These are phyloP conservation scores for Prunus salicina DNA, from an alignment of 306 rosid genomes.

Conservation along the genomic window DNA sequence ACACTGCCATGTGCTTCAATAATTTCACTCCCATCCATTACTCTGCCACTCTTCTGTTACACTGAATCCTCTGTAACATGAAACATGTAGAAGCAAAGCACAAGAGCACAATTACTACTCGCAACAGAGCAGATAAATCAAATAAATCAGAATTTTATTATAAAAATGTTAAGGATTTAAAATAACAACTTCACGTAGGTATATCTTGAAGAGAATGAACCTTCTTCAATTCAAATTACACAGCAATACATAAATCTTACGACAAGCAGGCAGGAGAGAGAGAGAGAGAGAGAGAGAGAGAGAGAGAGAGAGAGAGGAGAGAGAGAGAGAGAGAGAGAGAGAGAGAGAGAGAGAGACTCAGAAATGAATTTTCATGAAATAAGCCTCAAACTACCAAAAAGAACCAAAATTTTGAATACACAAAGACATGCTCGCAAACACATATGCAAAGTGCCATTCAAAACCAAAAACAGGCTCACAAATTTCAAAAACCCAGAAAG, in stretches of 20 bases:
- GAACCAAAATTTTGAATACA: neutral
- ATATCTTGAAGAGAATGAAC: too few relatives aligned
- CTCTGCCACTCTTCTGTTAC: slow-evolving; percentile 10
- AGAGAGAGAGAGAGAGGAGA: too few relatives aligned
- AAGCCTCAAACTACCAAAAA: neutral
- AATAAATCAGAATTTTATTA: neutral
- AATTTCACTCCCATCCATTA: slow-evolving; percentile 42
- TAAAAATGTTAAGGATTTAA: neutral
- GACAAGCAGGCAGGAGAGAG: too few relatives aligned
- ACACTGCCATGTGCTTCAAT: slow-evolving; percentile 19
- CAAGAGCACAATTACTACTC: neutral
- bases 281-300: too few relatives aligned
- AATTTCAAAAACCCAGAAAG: slow-evolving; percentile 8
- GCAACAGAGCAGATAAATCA: neutral
- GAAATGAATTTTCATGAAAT: neutral
- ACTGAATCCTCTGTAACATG: slow-evolving; percentile 19
- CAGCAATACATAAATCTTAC: too few relatives aligned
- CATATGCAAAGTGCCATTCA: neutral
- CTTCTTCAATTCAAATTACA: too few relatives aligned
- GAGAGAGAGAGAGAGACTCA: neutral
- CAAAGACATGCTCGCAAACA: neutral
- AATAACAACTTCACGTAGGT: too few relatives aligned
- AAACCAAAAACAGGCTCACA: neutral
- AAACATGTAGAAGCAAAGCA: slow-evolving; percentile 7
- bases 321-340: too few relatives aligned